Conservation (phyloP, 1,139 yeast genomes). For the Kodamaea plutei region DNA sequence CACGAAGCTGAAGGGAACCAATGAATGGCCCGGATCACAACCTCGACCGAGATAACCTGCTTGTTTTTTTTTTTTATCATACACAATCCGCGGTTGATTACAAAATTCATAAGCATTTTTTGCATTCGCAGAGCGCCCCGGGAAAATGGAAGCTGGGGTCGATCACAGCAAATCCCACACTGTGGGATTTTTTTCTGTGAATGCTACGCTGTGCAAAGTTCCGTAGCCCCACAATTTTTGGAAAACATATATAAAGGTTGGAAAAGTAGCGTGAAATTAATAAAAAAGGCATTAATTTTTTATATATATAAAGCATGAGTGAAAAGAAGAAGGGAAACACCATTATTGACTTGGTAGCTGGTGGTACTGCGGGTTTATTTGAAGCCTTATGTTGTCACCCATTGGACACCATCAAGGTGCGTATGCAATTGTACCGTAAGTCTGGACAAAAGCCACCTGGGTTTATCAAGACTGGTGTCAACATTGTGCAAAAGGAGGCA, state of each 20-base stretch:
- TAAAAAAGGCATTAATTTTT: no score
- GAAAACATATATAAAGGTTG: conserved; percentile 4
- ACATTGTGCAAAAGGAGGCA: conserved; percentile 77
- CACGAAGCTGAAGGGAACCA: no score
- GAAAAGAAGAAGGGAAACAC: conserved; percentile 34
- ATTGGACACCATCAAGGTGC: conserved; percentile 88
- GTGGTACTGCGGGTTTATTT: conserved; percentile 95
- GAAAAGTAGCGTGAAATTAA: no score
- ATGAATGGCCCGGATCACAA: no score
- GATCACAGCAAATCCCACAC: no score
- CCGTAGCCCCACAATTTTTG: conserved; percentile 4
- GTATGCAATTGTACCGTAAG: conserved; percentile 85
- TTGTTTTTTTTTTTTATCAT: no score
- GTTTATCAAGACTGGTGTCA: conserved; percentile 73
- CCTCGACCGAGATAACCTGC: no score
- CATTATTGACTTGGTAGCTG: conserved; percentile 81
- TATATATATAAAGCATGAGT: neutral
- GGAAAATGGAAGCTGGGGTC: conserved; percentile 14
- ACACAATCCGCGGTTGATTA: conserved; percentile 11
- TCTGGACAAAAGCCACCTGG: conserved; percentile 74
- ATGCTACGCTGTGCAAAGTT: no score
- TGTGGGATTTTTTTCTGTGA: no score
- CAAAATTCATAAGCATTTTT: conserved; percentile 9
- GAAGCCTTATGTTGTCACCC: conserved; percentile 98
- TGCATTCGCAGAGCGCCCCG: no score